Evolutionary conservation across 2,329 filamentous ascomycete species (phyloP).

Genomic region (Alternaria sp.): DNA sequence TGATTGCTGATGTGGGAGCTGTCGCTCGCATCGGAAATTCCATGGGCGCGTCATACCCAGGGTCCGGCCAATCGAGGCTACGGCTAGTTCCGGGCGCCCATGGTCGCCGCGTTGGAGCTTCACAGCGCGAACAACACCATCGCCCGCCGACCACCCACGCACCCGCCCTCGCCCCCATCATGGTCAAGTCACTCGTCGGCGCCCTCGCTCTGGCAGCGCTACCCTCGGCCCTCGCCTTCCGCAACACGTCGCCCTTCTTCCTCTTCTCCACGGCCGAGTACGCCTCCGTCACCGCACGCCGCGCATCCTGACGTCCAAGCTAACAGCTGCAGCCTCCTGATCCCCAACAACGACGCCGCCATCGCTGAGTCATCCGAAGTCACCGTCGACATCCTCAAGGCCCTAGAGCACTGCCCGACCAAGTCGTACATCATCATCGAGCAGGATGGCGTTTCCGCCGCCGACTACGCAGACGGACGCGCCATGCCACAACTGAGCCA

Average conservation of each 20-base stretch:
- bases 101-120: constrained; percentile 22
- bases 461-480: constrained; percentile 66
- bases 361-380: constrained; percentile 54
- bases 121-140: constrained; percentile 14
- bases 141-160: constrained; percentile 15
- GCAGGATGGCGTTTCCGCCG: constrained; percentile 74
- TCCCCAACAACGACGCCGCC: constrained; percentile 32
- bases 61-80: constrained; percentile 6
- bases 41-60: constrained; percentile 35
- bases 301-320: constrained; percentile 19
- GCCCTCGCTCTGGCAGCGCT: constrained; percentile 59
- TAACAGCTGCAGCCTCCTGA: constrained; percentile 38
- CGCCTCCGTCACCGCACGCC: constrained; percentile 38
- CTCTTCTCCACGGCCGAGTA: constrained; percentile 86
- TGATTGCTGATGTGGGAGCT: constrained; percentile 3
- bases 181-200: constrained; percentile 55
- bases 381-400: constrained; percentile 50
- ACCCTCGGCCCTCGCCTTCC: constrained; percentile 72
- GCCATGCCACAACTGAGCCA: constrained; percentile 61
- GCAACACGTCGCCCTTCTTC: constrained; percentile 87
- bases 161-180: constrained; percentile 25
- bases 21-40: constrained; percentile 20
- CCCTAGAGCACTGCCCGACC: constrained; percentile 72
- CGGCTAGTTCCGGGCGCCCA: constrained; percentile 6
- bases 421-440: constrained; percentile 77